Base-by-base conservation (phyloP, 2,329 filamentous ascomycete genomes). In the Cyanodermella asteris region DNA sequence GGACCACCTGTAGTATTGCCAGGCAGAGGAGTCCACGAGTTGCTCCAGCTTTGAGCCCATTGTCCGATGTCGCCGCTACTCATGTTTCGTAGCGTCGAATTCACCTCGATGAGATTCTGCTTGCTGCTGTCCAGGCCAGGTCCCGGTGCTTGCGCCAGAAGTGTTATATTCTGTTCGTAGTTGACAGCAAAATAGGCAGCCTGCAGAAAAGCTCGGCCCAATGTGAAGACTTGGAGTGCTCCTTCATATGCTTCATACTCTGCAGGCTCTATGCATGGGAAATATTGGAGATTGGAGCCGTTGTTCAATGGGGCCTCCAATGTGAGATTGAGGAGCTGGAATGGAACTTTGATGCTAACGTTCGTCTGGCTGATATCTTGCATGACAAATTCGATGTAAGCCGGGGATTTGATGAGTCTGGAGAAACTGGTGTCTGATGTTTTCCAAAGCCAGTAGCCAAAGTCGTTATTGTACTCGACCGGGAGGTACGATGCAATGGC, bases 201-300 rank as follows among this genome's bases (percentile, higher is more conserved):
- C 31, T 59, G 55, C 2, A 59, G 38, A 31, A 57, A 58, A 1
- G 51, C 49, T 11, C 52, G 46, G 1, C 56, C 55, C 3, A 59
- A 45, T n/a, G n/a, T n/a, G 3, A 37, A 38, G 30, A 47, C 49
- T 5, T 22, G 13, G 1, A 30, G 25, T 3, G 31, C 32, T 5
- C 38, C 40, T 0, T 42, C 41, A 12, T 41, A 40, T 5, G 26
- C 22, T 24, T 35, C 16, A 19, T 23, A 37, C 10, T 40, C 35
- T 4, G 29, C 31, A n/a, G n/a, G n/a, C n/a, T n/a, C n/a, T n/a
- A n/a, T n/a, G 30, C 54, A 58, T 1, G 53, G 55, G 28, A 59
- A 56, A 33, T 56, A 57, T 18, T 41, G 46, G n/a, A n/a, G n/a
- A 9, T 34, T 39, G 4, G 45, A 37, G 3, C 22, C 32, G 3